Percentiles rank a stretch among this genome's conserved stretches.
phyloP scores from a whole-genome alignment of 2,329 filamentous ascomycete genomes.

The Orbilia javanica region DNA sequence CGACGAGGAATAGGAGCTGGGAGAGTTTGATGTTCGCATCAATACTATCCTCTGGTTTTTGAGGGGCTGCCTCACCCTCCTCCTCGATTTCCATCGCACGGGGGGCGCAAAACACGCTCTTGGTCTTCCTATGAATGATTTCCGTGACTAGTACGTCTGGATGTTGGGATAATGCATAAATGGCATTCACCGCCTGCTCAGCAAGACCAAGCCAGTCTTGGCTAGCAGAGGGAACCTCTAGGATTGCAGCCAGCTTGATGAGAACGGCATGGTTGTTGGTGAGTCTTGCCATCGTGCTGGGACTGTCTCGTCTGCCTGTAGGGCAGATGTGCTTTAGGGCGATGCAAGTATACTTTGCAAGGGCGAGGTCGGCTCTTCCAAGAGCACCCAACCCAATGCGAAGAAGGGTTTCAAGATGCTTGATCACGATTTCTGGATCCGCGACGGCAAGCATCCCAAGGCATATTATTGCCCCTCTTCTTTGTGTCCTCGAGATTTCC shows the following conservation, averaged over 20 bases:
- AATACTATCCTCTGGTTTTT: constrained; percentile 63
- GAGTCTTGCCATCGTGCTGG: constrained; percentile 75
- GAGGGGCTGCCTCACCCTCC: constrained; percentile 63
- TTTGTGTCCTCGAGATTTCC: constrained; percentile 90
- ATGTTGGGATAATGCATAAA: constrained; percentile 93
- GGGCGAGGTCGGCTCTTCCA: constrained; percentile 83
- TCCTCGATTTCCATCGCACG: constrained; percentile 66
- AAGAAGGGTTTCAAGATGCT: constrained; percentile 94
- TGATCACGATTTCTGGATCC: constrained; percentile 90
- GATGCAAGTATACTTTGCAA: constrained; percentile 96
- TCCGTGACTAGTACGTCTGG: constrained; percentile 94
- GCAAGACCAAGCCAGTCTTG: constrained; percentile 96
- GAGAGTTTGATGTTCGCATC: constrained; percentile 71
- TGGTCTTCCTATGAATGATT: constrained; percentile 87
- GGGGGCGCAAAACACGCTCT: constrained; percentile 75
- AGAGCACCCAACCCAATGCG: constrained; percentile 86
- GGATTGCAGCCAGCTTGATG: constrained; percentile 81
- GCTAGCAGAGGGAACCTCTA: constrained; percentile 86
- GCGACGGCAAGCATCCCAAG: constrained; percentile 96
- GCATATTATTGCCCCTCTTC: constrained; percentile 93
- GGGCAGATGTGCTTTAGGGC: constrained; percentile 92
- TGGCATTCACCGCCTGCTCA: constrained; percentile 94
- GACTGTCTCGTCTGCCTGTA: constrained; percentile 72
- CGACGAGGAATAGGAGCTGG: constrained; percentile 92
- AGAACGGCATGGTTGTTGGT: constrained; percentile 93